A percentile compares a stretch with the other conserved stretches of the same genome.
Conservation (phyloP, 805 yeast species). For the Kuraishia capsulata region DNA sequence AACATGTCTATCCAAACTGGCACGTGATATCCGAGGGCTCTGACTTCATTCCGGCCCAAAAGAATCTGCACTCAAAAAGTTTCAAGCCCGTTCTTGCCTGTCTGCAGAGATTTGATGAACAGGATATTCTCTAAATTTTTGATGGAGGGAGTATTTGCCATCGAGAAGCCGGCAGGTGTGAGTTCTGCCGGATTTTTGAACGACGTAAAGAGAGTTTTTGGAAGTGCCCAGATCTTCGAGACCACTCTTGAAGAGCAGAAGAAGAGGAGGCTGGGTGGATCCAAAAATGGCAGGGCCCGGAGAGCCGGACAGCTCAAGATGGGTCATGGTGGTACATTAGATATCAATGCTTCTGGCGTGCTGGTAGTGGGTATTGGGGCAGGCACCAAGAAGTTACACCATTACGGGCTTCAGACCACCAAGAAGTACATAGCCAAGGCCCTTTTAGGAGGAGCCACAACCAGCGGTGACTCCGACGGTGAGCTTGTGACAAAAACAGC, state of each 20-base stretch:
- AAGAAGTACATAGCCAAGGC: slow-evolving; percentile 83
- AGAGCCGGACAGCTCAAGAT: slow-evolving; percentile 66
- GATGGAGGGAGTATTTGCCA: slow-evolving; percentile 92
- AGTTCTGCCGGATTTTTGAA: slow-evolving; percentile 70
- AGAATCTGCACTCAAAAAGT: too few relatives aligned
- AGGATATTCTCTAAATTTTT: neutral
- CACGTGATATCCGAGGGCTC: too few relatives aligned
- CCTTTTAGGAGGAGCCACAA: slow-evolving; percentile 80
- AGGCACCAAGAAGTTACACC: slow-evolving; percentile 77
- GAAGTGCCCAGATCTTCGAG: slow-evolving; percentile 48
- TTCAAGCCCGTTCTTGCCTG: too few relatives aligned
- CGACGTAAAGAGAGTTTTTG: slow-evolving; percentile 54
- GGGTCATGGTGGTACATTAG: slow-evolving; percentile 98
- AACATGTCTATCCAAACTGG: too few relatives aligned
- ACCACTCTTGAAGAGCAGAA: slow-evolving; percentile 41
- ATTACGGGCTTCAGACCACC: slow-evolving; percentile 62
- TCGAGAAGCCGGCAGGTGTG: slow-evolving; percentile 81
- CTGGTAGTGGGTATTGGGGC: slow-evolving; percentile 84
- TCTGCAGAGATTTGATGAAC: too few relatives aligned
- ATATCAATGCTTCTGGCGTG: slow-evolving; percentile 94
- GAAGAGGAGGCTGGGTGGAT: slow-evolving; percentile 33
- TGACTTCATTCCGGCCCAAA: too few relatives aligned
- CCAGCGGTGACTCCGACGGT: slow-evolving; percentile 93
- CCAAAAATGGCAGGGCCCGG: slow-evolving; percentile 34
- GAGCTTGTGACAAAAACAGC: slow-evolving; percentile 55